These are phyloP conservation scores for Cotoneaster glaucophyllus DNA, from an alignment of 306 rosid genomes.

Conservation along the genomic window DNA sequence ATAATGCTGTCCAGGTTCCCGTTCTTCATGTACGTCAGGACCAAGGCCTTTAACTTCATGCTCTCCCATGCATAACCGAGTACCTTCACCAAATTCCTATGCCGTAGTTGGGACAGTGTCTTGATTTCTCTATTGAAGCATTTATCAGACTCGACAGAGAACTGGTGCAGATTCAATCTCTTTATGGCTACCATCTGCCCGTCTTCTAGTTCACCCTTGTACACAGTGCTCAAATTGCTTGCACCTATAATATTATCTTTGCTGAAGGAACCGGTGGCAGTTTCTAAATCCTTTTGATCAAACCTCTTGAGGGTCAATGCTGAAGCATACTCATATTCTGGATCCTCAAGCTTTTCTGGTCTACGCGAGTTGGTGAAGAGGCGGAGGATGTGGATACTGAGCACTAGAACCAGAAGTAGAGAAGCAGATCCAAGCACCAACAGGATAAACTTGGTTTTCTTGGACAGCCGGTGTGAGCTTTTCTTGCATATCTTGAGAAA, in stretches of 20 bases:
- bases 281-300: conserved; percentile 47
- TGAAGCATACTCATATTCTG: conserved; percentile 22
- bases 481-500: conserved; percentile 40
- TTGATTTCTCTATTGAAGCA: conserved; percentile 61
- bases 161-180: conserved; percentile 60
- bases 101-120: conserved; percentile 66
- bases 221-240: conserved; percentile 80
- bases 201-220: conserved; percentile 56
- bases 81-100: conserved; percentile 79
- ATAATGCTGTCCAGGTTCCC: conserved; percentile 73
- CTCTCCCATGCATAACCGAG: conserved; percentile 91
- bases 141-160: conserved; percentile 55
- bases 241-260: conserved; percentile 50
- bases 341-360: conserved; percentile 23
- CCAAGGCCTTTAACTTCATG: conserved; percentile 70
- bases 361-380: conserved; percentile 5
- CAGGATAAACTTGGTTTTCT: conserved; percentile 32
- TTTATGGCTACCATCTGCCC: conserved; percentile 57
- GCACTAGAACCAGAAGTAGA: conserved; percentile 31
- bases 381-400: conserved; percentile 22
- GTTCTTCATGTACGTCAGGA: conserved; percentile 66
- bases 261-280: conserved; percentile 55
- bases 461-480: conserved; percentile 36
- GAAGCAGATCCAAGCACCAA: conserved; percentile 40
- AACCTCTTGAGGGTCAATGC: conserved; percentile 58